Evolutionary conservation across 768 basidiomycete genomes (phyloP).

Genomic region (Mycena epipterygia): DNA sequence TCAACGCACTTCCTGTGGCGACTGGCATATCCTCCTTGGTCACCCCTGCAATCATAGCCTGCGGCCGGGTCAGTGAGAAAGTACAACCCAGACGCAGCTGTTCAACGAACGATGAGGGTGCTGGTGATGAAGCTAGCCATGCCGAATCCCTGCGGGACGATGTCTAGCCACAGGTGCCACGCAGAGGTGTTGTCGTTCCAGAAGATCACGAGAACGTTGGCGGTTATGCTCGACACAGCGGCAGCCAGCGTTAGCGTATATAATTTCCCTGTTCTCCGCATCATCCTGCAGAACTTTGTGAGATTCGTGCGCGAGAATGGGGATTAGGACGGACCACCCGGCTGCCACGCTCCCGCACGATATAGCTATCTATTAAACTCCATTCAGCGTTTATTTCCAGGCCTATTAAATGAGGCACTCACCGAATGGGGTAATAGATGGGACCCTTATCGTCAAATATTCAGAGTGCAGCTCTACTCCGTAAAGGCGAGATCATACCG

Average conservation of each 20-base stretch:
- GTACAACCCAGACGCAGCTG: slow-evolving; percentile 23
- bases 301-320: slow-evolving; percentile 12
- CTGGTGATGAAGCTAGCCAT: slow-evolving; percentile 90
- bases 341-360: slow-evolving; percentile 89
- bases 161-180: slow-evolving; percentile 81
- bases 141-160: slow-evolving; percentile 87
- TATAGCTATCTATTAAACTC: slow-evolving; percentile 72
- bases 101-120: slow-evolving; percentile 78
- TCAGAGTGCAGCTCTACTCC: slow-evolving; percentile 23
- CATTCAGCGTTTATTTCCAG: slow-evolving; percentile 38
- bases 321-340: slow-evolving; percentile 73
- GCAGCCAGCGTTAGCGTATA: slow-evolving; percentile 81
- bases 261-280: slow-evolving; percentile 89
- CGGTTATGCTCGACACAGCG: slow-evolving; percentile 69
- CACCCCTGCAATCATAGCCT: slow-evolving; percentile 92
- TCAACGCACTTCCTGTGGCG: slow-evolving; percentile 86
- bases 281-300: slow-evolving; percentile 66
- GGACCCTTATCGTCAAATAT: slow-evolving; percentile 63
- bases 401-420: slow-evolving; percentile 44
- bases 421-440: slow-evolving; percentile 94
- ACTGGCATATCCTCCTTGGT: slow-evolving; percentile 87
- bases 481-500: slow-evolving; percentile 61
- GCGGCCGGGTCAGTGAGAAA: slow-evolving; percentile 21
- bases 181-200: slow-evolving; percentile 77
- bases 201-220: slow-evolving; percentile 69